phyloP scores from a whole-genome alignment of 2,329 filamentous ascomycete species.

The Cercospora beticola region DNA sequence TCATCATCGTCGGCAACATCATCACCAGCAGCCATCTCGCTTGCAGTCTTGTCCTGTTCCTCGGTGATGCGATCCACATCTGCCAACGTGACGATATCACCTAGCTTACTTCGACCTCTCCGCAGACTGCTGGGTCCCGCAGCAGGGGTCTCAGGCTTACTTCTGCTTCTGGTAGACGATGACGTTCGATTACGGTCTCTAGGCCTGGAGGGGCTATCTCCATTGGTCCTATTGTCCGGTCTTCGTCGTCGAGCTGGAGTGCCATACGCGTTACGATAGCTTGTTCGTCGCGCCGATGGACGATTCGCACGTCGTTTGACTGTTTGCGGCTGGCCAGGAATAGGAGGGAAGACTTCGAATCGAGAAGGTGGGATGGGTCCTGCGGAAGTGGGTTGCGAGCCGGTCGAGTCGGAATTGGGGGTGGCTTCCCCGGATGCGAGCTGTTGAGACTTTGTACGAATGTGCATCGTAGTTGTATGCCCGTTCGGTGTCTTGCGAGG shows the following conservation, averaged over 20 bases:
- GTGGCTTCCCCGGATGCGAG: constrained; percentile 27
- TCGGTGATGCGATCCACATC: constrained; percentile 26
- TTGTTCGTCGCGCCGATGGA: constrained; percentile 32
- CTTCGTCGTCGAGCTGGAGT: constrained; percentile 29
- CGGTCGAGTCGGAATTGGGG: constrained; percentile 27
- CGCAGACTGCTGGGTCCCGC: constrained; percentile 26
- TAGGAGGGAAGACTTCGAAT: constrained; percentile 75
- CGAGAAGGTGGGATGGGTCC: constrained; percentile 64
- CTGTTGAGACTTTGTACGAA: constrained; percentile 15
- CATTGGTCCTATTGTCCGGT: constrained; percentile 11
- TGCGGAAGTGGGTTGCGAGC: constrained; percentile 34
- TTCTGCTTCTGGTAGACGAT: neutral
- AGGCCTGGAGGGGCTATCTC: constrained; percentile 13
- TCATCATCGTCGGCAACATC: constrained; percentile 29
- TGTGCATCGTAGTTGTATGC: constrained; percentile 13
- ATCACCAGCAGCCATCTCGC: constrained; percentile 23
- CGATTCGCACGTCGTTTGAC: constrained; percentile 37
- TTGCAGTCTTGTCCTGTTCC: constrained; percentile 27
- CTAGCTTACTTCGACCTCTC: constrained; percentile 47
- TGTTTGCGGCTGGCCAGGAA: constrained; percentile 50
- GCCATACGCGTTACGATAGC: constrained; percentile 26
- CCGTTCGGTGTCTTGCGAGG: constrained; percentile 38
- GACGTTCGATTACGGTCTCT: constrained; percentile 5
- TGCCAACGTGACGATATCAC: constrained; percentile 37
- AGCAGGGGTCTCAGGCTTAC: constrained; percentile 13